Percentiles rank a stretch among this genome's conserved stretches.
Evolutionary conservation across 805 yeast species (phyloP).

Genomic region (Starmerella scarabaei): DNA sequence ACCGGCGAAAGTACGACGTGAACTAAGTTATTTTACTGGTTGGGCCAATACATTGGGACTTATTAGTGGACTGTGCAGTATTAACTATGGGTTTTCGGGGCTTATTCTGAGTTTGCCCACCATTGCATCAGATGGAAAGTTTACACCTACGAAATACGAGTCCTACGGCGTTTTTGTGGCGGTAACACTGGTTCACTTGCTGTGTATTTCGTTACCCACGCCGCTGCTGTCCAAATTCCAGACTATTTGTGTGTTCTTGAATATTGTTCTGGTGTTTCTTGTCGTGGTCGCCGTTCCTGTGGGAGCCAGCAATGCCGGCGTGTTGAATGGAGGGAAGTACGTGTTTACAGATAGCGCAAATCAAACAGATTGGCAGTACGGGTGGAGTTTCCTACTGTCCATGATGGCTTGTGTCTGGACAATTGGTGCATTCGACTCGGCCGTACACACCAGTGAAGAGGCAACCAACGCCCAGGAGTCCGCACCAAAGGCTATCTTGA

Average conservation of each 20-base stretch:
- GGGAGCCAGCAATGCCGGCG: conserved; percentile 29
- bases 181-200: conserved; percentile 40
- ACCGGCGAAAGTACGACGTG: conserved; percentile 39
- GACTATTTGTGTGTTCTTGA: conserved; percentile 42
- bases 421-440: conserved; percentile 59
- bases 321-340: conserved; percentile 38
- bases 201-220: conserved; percentile 46
- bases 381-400: conserved; percentile 42
- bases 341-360: conserved; percentile 45
- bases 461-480: conserved; percentile 48
- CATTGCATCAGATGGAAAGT: conserved; percentile 33
- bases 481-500: conserved; percentile 52
- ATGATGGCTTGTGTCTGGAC: conserved; percentile 66
- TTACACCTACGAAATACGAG: conserved; percentile 40
- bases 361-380: conserved; percentile 42
- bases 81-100: conserved; percentile 48
- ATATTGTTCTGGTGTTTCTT: conserved; percentile 39
- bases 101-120: conserved; percentile 28
- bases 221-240: conserved; percentile 46
- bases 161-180: conserved; percentile 58
- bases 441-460: conserved; percentile 62
- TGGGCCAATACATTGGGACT: conserved; percentile 55
- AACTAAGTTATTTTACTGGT: conserved; percentile 51
- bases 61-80: conserved; percentile 52
- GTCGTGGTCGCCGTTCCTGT: conserved; percentile 54